phyloP scores from a whole-genome alignment of 177 flowering plant genomes.

The Vitis hybrid region DNA sequence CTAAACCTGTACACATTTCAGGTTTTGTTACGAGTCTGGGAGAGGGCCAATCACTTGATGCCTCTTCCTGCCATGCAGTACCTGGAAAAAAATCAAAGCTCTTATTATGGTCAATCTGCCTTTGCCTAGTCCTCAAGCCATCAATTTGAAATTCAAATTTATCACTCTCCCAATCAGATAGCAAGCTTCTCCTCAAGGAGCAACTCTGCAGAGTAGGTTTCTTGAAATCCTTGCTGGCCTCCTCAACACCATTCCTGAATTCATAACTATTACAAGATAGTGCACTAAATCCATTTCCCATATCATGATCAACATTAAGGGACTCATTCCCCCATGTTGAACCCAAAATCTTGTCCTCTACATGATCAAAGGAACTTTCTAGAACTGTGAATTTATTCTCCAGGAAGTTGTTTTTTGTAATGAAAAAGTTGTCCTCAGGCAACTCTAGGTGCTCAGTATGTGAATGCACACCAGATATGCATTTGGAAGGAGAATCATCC shows the following conservation, averaged over 20 bases:
- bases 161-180: constrained; percentile 19
- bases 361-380: constrained; percentile 15
- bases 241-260: constrained; percentile 13
- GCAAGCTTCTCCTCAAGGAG: constrained; percentile 26
- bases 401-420: constrained; percentile 20
- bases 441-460: constrained; percentile 18
- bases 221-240: constrained; percentile 10
- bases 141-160: constrained; percentile 25
- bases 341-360: constrained; percentile 12
- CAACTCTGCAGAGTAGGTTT: constrained; percentile 37
- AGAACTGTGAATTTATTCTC: constrained; percentile 13
- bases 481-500: constrained; percentile 17
- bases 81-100: constrained; percentile 18
- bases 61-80: constrained; percentile 17
- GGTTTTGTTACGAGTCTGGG: constrained; percentile 13
- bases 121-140: constrained; percentile 25
- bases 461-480: constrained; percentile 9
- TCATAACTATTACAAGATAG: constrained; percentile 19
- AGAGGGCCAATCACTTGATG: constrained; percentile 13
- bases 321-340: constrained; percentile 24
- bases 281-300: constrained; percentile 14
- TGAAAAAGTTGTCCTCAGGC: constrained; percentile 16
- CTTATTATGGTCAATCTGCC: constrained; percentile 17
- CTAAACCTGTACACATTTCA: constrained; percentile 15
- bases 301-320: constrained; percentile 16